Conservation (phyloP, 1,139 yeast species). For the Hyphopichia fennica region DNA sequence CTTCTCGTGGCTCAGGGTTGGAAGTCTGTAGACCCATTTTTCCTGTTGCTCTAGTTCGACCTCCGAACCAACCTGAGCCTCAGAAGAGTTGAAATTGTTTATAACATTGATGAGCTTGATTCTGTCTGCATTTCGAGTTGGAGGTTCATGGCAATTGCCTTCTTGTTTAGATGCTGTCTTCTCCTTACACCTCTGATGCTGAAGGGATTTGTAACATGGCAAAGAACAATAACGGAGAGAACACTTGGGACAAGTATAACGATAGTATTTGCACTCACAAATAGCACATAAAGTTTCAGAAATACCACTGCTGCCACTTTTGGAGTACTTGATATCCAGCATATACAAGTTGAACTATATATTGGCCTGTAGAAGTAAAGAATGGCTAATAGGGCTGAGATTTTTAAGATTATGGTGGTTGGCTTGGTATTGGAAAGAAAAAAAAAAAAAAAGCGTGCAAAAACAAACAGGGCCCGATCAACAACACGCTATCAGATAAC, state of each 20-base stretch:
- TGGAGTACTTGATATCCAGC: background rate
- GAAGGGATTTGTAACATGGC: slow-evolving; percentile 8
- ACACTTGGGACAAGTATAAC: slow-evolving; percentile 10
- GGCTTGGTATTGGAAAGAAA: no score
- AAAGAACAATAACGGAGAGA: slow-evolving; percentile 8
- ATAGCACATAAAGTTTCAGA: slow-evolving; percentile 4
- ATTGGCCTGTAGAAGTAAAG: no score
- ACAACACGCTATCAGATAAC: no score
- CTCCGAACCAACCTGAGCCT: background rate
- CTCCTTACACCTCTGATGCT: slow-evolving; percentile 8
- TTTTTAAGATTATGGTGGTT: no score
- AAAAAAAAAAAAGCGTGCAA: no score
- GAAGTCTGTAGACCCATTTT: background rate
- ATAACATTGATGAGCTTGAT: background rate
- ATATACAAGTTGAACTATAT: background rate
- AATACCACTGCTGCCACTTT: background rate
- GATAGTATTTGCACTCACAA: background rate
- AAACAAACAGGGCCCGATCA: no score
- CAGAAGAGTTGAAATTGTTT: background rate
- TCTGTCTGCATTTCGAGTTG: background rate
- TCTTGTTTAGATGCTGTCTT: slow-evolving; percentile 1
- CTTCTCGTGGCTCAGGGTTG: no score
- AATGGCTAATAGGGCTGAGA: no score
- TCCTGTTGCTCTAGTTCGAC: no score
- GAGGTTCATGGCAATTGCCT: background rate